phyloP scores from a whole-genome alignment of 1,284 basidiomycete genomes.

The Coniferiporia sulphurascens region DNA sequence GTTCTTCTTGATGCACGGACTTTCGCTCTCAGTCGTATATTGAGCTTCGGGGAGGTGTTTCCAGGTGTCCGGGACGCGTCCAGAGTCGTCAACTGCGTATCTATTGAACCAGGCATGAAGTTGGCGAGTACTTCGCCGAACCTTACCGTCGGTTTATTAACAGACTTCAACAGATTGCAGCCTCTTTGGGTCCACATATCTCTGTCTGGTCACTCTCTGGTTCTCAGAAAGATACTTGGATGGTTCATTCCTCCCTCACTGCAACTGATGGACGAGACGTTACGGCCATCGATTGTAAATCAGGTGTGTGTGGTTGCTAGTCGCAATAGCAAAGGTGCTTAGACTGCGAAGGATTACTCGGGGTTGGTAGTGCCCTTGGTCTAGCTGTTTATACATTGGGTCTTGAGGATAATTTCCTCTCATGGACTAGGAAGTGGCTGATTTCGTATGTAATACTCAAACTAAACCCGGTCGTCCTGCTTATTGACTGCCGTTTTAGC shows the following conservation, averaged over 20 bases:
- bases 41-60: constrained; percentile 74
- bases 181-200: constrained; percentile 57
- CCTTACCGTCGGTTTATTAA: constrained; percentile 1
- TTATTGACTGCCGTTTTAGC: constrained; percentile 36
- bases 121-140: constrained; percentile 45
- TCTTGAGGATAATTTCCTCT: constrained; percentile 73
- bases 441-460: constrained; percentile 39
- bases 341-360: constrained; percentile 55
- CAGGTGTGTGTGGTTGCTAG: constrained; percentile 41
- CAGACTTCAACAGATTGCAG: constrained; percentile 50
- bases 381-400: constrained; percentile 70
- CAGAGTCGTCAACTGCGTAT: constrained; percentile 51
- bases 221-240: constrained; percentile 56
- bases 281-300: constrained; percentile 62
- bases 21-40: constrained; percentile 56
- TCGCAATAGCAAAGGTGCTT: constrained; percentile 17
- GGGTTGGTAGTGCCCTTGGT: constrained; percentile 52
- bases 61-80: constrained; percentile 45
- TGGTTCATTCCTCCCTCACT: constrained; percentile 72
- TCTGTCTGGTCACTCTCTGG: constrained; percentile 73
- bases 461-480: neutral
- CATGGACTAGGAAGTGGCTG: constrained; percentile 75
- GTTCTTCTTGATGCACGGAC: constrained; percentile 62
- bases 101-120: constrained; percentile 72
- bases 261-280: constrained; percentile 51